Evolutionary conservation across 768 basidiomycete species (phyloP), one percentile per base, ranked within the genome.

Genomic region (Boletellus ananas): DNA sequence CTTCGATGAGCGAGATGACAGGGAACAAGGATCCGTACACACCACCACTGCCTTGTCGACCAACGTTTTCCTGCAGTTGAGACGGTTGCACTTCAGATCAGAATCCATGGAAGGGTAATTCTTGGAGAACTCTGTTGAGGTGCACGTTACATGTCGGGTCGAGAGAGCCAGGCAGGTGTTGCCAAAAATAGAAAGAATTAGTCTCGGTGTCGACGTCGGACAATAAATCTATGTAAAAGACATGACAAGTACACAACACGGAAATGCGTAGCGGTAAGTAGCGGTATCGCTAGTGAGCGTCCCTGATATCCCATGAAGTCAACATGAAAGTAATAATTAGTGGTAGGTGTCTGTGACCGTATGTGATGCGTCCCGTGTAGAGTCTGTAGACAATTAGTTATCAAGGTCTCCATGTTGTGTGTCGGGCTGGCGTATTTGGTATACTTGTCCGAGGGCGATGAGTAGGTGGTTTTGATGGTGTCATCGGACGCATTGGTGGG

Each of bases 41-140:
- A 92, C 90, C 53, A 93, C 90, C 11, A 93, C 90, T 3, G 90
- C 90, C 65, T 89, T 91, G 58, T 90, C 90, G 2, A 73, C 71
- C 40, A 93, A 66, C 3, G 75, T 54, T 58, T 77, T 77, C 49
- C 89, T 80, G 65, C 88, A 90, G 16, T 80, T 85, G 50, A 90
- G 73, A n/a, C 83, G 77, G 65, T 90, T 90, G 62, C 88, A 90
- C 58, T 81, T 85, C 42, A 90, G 70, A 43, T 89, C 87, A 27
- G 78, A 76, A 65, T 90, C 87, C 87, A 90, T 90, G 41, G 16
- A 3, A 18, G 3, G 14, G 31, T 11, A 18, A 8, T 20, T 41
- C 25, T 49, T 16, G 40, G 31, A 17, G 42, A 31, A 20, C 5
- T 5, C 5, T 5, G 23, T 25, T 25, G 23, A 25, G 23, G 23